These are phyloP conservation scores for Trichomonas gallinae DNA, from an alignment of 208 protist species.

Conservation along the genomic window DNA sequence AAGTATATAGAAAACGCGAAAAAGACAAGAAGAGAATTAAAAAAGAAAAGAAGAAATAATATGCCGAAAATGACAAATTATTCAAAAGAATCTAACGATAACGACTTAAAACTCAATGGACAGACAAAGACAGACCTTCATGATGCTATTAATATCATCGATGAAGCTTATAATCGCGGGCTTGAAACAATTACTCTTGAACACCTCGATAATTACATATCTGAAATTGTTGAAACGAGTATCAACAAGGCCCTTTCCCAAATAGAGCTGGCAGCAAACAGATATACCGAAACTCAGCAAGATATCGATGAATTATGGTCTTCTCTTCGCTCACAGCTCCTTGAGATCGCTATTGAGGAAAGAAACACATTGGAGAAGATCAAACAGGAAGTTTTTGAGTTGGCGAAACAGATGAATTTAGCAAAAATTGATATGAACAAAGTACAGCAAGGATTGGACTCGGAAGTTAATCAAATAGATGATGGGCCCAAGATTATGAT, in stretches of 20 bases:
- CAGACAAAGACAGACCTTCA: background rate
- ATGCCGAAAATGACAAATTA: background rate
- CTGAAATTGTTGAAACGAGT: background rate
- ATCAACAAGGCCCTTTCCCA: background rate
- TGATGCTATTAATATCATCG: background rate
- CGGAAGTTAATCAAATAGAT: background rate
- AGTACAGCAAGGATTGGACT: background rate
- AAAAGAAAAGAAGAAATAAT: background rate
- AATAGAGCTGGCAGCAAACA: background rate
- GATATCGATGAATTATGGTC: background rate
- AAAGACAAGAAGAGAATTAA: background rate
- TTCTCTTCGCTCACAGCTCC: background rate
- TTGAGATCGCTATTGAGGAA: background rate
- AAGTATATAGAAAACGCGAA: background rate
- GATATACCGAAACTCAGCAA: background rate
- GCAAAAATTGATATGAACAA: background rate
- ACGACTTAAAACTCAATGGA: background rate
- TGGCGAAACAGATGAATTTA: background rate
- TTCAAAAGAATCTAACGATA: background rate
- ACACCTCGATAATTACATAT: background rate
- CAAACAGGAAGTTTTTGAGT: background rate
- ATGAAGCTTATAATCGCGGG: background rate
- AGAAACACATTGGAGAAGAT: background rate
- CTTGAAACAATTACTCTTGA: background rate
- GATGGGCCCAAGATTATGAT: background rate